phyloP scores from a whole-genome alignment of 495 filamentous ascomycete species.

The Aspergillus hancockii region DNA sequence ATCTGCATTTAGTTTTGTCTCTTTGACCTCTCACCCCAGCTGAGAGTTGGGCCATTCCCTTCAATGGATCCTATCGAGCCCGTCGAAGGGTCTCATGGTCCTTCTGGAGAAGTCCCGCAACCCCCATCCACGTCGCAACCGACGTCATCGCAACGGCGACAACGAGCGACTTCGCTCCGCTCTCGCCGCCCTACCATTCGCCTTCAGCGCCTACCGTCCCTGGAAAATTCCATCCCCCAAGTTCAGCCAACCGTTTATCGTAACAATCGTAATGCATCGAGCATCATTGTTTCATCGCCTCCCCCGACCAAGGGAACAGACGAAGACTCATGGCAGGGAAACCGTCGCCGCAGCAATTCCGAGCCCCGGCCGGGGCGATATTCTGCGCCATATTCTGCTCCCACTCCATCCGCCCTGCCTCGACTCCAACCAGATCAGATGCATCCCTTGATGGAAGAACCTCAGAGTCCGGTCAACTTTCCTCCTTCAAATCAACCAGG shows the following conservation, averaged over 20 bases:
- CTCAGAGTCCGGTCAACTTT: conserved; percentile 21
- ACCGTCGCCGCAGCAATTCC: conserved; percentile 48
- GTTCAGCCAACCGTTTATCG: conserved; percentile 12
- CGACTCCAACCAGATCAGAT: conserved; percentile 35
- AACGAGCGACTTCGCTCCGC: conserved; percentile 23
- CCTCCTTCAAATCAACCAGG: conserved; percentile 13
- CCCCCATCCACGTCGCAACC: conserved; percentile 5
- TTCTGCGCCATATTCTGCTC: conserved; percentile 41
- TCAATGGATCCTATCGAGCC: conserved; percentile 49
- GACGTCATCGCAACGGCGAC: conserved; percentile 20
- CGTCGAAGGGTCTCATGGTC: conserved; percentile 23
- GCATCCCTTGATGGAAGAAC: conserved; percentile 43
- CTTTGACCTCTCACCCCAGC: background rate
- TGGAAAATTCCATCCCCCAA: conserved; percentile 13
- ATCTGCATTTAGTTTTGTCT: background rate
- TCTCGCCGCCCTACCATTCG: conserved; percentile 44
- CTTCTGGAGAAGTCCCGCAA: conserved; percentile 13
- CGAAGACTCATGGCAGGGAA: conserved; percentile 32
- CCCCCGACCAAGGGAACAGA: conserved; percentile 22
- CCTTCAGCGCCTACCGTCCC: conserved; percentile 37
- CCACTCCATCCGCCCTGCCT: conserved; percentile 32
- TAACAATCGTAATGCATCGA: conserved; percentile 9
- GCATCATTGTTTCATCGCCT: conserved; percentile 9
- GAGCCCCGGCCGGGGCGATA: conserved; percentile 45
- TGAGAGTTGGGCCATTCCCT: background rate